phyloP scores from a whole-genome alignment of 2,329 filamentous ascomycete species.

The Aciculosporium take region DNA sequence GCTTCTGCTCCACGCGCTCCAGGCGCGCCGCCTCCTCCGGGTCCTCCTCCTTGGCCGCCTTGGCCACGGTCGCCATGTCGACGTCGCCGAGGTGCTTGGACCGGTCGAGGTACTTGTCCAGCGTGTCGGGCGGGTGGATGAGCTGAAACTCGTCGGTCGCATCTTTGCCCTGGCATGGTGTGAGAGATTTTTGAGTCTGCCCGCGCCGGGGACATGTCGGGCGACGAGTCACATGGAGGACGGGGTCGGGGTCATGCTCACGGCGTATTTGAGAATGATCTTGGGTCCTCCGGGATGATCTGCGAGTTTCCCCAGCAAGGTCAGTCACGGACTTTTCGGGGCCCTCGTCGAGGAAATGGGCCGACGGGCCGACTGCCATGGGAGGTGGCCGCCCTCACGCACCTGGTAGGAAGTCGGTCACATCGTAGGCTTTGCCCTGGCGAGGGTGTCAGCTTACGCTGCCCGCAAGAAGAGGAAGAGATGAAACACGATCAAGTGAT shows the following conservation, averaged over 20 bases:
- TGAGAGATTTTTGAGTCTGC: no score
- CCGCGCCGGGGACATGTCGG: no score
- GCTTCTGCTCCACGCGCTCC: constrained; percentile 61
- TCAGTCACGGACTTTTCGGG: constrained; percentile 32
- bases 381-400: constrained; percentile 10
- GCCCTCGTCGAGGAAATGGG: no score
- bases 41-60: constrained; percentile 53
- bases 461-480: neutral
- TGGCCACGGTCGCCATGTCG: constrained; percentile 70
- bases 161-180: constrained; percentile 54
- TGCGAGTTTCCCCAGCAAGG: constrained; percentile 13
- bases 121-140: constrained; percentile 75
- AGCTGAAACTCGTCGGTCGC: constrained; percentile 85
- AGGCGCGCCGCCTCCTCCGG: constrained; percentile 49
- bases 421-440: constrained; percentile 73
- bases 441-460: constrained; percentile 4
- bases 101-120: constrained; percentile 69
- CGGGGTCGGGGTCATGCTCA: constrained; percentile 22
- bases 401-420: constrained; percentile 77
- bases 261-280: constrained; percentile 91
- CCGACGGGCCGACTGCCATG: neutral
- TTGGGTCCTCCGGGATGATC: constrained; percentile 82
- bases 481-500: no score
- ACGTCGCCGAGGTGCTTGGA: constrained; percentile 83
- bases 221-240: no score